Base-by-base conservation (phyloP, 768 basidiomycete species). In the Suillus subaureus region DNA sequence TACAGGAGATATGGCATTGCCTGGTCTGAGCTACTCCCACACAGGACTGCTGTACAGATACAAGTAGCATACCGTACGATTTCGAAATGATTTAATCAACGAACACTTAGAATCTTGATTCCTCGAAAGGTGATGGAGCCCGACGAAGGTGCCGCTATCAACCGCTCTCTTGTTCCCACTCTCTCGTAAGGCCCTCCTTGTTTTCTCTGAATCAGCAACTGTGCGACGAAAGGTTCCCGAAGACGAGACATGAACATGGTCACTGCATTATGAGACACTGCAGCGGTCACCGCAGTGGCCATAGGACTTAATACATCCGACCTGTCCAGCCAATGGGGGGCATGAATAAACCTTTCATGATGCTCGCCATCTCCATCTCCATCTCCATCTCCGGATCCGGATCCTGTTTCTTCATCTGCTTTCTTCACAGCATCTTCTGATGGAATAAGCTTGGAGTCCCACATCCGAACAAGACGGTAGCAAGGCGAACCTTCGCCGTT, bases 161-260 rank as follows among this genome's bases (percentile, higher is more conserved):
- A 13, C 55, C 55, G 55, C 33, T 56, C 55, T 21, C 21, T 56
- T 35, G 55, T 56, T n/a, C 55, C 55, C 21, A 56, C 55, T 35
- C 55, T 56, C 55, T 56, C 55, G 12, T 56, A 56, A 35, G 55
- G 33, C 6, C 33, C 33, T 13, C 55, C 33, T 6, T 3, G 11
- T 56, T n/a, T 56, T 35, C 33, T 56, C 12, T 21, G 21, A 33
- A 75, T 55, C 72, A 75, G 63, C 54, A 75, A 57, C 37, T 75
- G 72, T 0, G 70, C 73, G 16, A 72, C 68, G 51, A 75, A 74
- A 3, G 70, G 70, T 62, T 68, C 67, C 47, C 61, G 72, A 43
- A 75, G 11, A 4, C 69, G 68, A 4, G 37, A 42, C 61, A 56
- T 37, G 35, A 56, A 37, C 55, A 37, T 37, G 35, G 4, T 12